Evolutionary conservation across 805 yeast species (phyloP).

Genomic region (Kuraishia cidri): DNA sequence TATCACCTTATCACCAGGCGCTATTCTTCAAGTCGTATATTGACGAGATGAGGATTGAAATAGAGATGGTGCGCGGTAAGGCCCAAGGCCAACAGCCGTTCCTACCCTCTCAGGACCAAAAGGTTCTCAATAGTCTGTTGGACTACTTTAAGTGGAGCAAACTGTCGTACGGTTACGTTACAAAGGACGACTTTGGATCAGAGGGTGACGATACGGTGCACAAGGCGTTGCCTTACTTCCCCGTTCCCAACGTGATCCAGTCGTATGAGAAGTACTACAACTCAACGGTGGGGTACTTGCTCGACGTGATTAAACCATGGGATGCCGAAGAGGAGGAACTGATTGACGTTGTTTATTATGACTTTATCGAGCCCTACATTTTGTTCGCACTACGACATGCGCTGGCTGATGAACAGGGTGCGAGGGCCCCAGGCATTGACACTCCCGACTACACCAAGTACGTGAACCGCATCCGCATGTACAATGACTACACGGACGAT

Average conservation of each 20-base stretch:
- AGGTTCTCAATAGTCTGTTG: neutral
- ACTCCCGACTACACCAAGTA: conserved; percentile 7
- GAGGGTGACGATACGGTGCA: conserved; percentile 85
- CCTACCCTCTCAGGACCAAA: conserved; percentile 3
- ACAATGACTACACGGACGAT: conserved; percentile 25
- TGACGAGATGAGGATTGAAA: conserved; percentile 1
- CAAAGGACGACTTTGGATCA: conserved; percentile 75
- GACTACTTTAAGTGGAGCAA: conserved; percentile 6
- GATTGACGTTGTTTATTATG: conserved; percentile 72
- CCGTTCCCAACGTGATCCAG: conserved; percentile 75
- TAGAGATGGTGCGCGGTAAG: conserved; percentile 6
- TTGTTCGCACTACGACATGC: conserved; percentile 30
- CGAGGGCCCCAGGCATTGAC: conserved; percentile 9
- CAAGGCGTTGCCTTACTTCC: conserved; percentile 44
- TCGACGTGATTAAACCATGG: conserved; percentile 1
- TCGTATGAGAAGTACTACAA: conserved; percentile 23
- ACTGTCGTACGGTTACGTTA: conserved; percentile 61
- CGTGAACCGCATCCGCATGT: conserved; percentile 8
- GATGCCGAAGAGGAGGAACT: conserved; percentile 14
- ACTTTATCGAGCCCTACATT: conserved; percentile 54
- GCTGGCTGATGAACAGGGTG: no score
- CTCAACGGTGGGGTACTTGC: neutral
- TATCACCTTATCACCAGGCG: conserved; percentile 15
- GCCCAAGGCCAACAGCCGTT: conserved; percentile 1
- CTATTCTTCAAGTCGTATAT: neutral